Evolutionary conservation across 495 filamentous ascomycete species (phyloP), one percentile per base, ranked within the genome.

Genomic region (Neurospora sp.): DNA sequence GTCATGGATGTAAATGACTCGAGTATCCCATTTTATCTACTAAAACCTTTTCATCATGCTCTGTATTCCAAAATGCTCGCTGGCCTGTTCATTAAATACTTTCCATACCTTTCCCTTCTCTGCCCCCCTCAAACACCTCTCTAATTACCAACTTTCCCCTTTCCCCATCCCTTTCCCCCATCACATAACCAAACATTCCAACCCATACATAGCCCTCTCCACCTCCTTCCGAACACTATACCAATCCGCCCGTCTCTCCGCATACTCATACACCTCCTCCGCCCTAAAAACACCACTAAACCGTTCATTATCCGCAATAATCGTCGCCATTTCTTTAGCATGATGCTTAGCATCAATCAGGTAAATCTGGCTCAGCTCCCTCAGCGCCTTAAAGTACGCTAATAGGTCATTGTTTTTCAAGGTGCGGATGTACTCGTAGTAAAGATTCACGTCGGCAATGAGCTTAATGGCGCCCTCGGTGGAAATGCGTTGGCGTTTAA

Each of bases 241-340:
- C 96, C 96, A 99, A 81, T 99, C 96, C 75, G 94, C 94, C 73
- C 96, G 85, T 73, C 96, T 84, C 81, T 97, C 93, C 14, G 94
- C 96, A 83, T 96, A 99, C 84, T 98, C 96, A 79, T 96, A 97
- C 1, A 98, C 96, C 82, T 99, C 96, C 79, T 99, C 96, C 35
- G 94, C 93, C 66, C 94, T 86, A 79, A 98, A 97, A 72, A 98
- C 92, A 3, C 96, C 96, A 18, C 90, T 85, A 80, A 98, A 99
- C 14, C 96, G 88, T 74, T 93, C 92, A 3, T 89, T 89, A 80
- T 99, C 96, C 0, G 96, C 96, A 77, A 99, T 97, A 48, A 99
- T 91, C 0, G 89, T 91, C 38, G 96, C 96, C 83, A 99, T 89
- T 80, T 98, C 95, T 82, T 98, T 97, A 27, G 96, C 94, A 79